Conservation (phyloP, 2,329 filamentous ascomycete species). For the Cadophora gregata region DNA sequence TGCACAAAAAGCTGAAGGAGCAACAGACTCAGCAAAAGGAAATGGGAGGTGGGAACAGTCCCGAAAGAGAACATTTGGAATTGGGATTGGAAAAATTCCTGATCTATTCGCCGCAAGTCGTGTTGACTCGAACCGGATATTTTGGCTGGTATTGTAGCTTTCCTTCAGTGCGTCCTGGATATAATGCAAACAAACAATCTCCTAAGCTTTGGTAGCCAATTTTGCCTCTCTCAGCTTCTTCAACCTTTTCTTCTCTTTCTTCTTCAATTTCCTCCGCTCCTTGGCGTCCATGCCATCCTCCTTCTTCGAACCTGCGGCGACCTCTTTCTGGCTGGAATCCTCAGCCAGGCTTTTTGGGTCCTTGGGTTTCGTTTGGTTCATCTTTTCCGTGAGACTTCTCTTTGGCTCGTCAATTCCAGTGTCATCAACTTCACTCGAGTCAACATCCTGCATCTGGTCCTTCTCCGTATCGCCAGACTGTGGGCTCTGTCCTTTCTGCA, state of each 20-base stretch:
- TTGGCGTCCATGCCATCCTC: slow-evolving; percentile 22
- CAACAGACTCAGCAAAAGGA: too few species aligned
- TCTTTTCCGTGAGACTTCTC: background rate
- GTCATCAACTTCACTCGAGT: background rate
- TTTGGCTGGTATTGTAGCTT: background rate
- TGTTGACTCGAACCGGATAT: background rate
- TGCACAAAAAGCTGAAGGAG: background rate
- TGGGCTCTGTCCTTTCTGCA: background rate
- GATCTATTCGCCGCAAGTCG: background rate
- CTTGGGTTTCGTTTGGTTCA: background rate
- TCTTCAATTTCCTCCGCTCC: slow-evolving; percentile 32
- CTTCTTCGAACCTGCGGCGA: slow-evolving; percentile 15
- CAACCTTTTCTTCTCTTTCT: slow-evolving; percentile 34
- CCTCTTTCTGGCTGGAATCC: background rate
- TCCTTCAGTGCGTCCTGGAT: background rate
- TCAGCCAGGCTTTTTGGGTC: background rate
- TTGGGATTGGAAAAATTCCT: background rate
- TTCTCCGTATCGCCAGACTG: background rate
- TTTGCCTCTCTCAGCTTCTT: slow-evolving; percentile 24
- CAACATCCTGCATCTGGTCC: background rate
- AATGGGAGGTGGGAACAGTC: too few species aligned
- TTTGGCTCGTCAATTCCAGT: background rate
- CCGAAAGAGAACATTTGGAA: background rate
- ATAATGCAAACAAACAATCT: background rate
- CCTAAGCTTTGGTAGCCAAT: background rate